Evolutionary conservation across 2,329 filamentous ascomycete genomes (phyloP).

Genomic region (Aspergillus pseudonomiae): DNA sequence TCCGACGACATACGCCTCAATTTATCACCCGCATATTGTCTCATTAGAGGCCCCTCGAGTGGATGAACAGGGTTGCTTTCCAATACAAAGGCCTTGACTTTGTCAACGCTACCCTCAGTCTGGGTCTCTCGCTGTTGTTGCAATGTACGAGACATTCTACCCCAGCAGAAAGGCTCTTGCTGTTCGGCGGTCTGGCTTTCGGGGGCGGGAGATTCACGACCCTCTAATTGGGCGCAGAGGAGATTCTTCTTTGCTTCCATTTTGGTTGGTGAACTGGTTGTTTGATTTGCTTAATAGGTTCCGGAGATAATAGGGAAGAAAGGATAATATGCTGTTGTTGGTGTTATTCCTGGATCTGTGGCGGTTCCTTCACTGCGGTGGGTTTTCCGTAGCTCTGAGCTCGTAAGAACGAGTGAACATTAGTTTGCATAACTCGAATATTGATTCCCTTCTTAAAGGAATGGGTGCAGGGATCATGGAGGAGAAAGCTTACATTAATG

Average conservation of each 20-base stretch:
- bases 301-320: neutral
- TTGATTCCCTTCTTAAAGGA: too few species aligned
- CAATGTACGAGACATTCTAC: neutral
- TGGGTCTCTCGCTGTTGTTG: neutral
- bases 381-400: too few species aligned
- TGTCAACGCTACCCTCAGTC: neutral
- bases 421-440: too few species aligned
- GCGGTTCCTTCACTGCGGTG: too few species aligned
- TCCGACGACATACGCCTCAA: neutral
- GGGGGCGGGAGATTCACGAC: neutral
- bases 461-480: too few species aligned
- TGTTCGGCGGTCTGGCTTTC: neutral
- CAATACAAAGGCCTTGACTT: neutral
- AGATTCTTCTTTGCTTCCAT: neutral
- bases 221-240: neutral
- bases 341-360: too few species aligned
- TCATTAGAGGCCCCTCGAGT: neutral
- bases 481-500: too few species aligned
- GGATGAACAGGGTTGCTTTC: slow-evolving; percentile 7
- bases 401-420: too few species aligned
- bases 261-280: neutral
- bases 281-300: neutral
- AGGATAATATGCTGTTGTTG: neutral
- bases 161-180: neutral
- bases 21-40: slow-evolving; percentile 4